Conservation (phyloP, 208 protist species). For the Herpetomonas tarakana region DNA sequence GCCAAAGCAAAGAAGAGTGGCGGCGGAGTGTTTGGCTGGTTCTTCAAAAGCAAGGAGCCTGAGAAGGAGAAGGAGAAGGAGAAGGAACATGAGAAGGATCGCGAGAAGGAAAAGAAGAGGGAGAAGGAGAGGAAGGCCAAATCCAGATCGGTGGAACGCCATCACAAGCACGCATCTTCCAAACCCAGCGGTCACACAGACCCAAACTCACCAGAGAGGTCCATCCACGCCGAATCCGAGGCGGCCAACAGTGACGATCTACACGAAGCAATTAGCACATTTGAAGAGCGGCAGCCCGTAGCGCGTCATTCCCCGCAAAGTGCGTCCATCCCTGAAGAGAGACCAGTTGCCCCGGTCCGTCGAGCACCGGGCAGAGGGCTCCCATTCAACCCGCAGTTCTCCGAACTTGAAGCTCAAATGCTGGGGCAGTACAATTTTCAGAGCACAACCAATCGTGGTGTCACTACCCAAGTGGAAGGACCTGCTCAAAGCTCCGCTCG, state of each 20-base stretch:
- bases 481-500: not conserved
- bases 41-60: slow-evolving; percentile 10
- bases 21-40: slow-evolving; percentile 10
- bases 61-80: slow-evolving; percentile 8
- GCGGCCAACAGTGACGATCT: not conserved
- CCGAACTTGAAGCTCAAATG: slow-evolving; percentile 14
- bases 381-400: not conserved
- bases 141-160: not conserved
- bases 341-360: no score
- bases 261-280: not conserved
- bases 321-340: no score
- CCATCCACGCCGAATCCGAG: not conserved
- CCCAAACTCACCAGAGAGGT: not conserved
- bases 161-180: not conserved
- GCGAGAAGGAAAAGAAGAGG: slow-evolving; percentile 2
- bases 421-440: slow-evolving; percentile 16
- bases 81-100: slow-evolving; percentile 12
- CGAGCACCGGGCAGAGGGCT: no score
- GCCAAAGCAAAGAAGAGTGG: slow-evolving; percentile 11
- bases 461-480: not conserved
- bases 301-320: not conserved
- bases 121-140: not conserved
- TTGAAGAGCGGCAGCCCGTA: not conserved
- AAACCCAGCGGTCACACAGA: not conserved
- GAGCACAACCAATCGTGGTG: not conserved